Percentiles rank a stretch among this genome's conserved stretches.
Conservation (phyloP, 805 yeast genomes). For the Metschnikowia bowlesiae region DNA sequence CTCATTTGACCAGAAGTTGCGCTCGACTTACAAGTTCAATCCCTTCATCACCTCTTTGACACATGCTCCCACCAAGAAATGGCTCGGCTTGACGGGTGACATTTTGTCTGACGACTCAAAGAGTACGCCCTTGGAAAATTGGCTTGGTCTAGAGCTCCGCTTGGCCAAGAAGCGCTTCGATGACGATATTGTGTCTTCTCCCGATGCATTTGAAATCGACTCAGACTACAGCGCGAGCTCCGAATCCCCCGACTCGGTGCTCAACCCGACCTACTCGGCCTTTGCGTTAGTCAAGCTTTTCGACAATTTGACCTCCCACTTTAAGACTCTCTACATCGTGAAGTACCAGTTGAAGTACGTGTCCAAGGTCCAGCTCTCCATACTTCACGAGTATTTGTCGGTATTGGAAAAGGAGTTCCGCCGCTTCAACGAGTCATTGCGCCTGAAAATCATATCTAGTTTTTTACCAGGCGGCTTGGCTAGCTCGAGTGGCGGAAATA, state of each 20-base stretch:
- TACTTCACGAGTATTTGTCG: conserved; percentile 50
- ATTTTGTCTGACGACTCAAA: conserved; percentile 35
- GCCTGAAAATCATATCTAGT: conserved; percentile 28
- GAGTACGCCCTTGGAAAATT: conserved; percentile 27
- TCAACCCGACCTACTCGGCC: conserved; percentile 60
- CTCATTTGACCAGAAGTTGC: conserved; percentile 51
- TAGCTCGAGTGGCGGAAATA: not conserved
- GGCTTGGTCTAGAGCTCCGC: conserved; percentile 53
- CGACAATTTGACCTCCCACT: conserved; percentile 52
- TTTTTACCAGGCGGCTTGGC: conserved; percentile 29
- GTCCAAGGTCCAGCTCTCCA: conserved; percentile 51
- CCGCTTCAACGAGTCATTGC: conserved; percentile 38
- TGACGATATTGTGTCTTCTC: conserved; percentile 43
- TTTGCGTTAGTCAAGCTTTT: conserved; percentile 52
- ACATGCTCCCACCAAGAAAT: conserved; percentile 26
- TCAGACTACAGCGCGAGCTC: conserved; percentile 38
- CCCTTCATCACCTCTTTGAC: conserved; percentile 30
- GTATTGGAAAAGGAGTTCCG: conserved; percentile 30
- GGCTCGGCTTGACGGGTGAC: conserved; percentile 49
- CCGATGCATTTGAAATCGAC: conserved; percentile 55
- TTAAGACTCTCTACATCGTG: conserved; percentile 45
- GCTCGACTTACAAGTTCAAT: conserved; percentile 42
- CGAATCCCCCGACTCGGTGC: conserved; percentile 7
- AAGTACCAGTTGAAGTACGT: conserved; percentile 52
- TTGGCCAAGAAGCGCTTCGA: conserved; percentile 49